A percentile compares a stretch with the other conserved stretches of the same genome.
Evolutionary conservation across 1,139 yeast genomes (phyloP).

Genomic region (Yamadazyma siamensis): DNA sequence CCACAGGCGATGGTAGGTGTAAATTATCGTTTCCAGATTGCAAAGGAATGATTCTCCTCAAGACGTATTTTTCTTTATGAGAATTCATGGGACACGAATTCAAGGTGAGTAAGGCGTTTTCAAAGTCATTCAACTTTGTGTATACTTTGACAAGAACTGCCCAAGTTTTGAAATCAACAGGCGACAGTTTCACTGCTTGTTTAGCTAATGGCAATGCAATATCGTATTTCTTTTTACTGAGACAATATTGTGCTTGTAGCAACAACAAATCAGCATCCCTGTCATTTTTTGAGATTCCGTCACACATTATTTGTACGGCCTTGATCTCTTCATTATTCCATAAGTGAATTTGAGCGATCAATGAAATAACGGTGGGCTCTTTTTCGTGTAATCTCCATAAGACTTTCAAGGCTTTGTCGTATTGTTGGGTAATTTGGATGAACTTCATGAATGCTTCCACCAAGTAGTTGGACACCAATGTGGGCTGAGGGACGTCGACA

Average conservation of each 20-base stretch:
- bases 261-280: conserved; percentile 59
- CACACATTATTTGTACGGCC: conserved; percentile 67
- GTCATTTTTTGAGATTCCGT: conserved; percentile 53
- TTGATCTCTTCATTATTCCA: conserved; percentile 71
- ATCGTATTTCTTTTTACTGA: conserved; percentile 61
- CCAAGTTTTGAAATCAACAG: conserved; percentile 88
- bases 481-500: conserved; percentile 68
- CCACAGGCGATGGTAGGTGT: conserved; percentile 75
- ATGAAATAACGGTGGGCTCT: conserved; percentile 53
- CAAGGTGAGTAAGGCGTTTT: conserved; percentile 73
- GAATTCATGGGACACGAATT: conserved; percentile 93
- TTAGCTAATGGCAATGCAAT: conserved; percentile 73
- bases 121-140: conserved; percentile 65
- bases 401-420: conserved; percentile 54
- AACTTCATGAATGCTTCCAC: conserved; percentile 71
- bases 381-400: conserved; percentile 39
- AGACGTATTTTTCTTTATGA: conserved; percentile 56
- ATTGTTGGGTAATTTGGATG: conserved; percentile 62
- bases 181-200: conserved; percentile 75
- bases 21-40: conserved; percentile 51
- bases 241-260: conserved; percentile 71
- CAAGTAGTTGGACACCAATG: conserved; percentile 65
- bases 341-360: conserved; percentile 52
- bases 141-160: conserved; percentile 68
- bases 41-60: conserved; percentile 59